Evolutionary conservation across 2,329 filamentous ascomycete species (phyloP), one percentile per base, ranked within the genome.

Genomic region (Orbilia javanica): DNA sequence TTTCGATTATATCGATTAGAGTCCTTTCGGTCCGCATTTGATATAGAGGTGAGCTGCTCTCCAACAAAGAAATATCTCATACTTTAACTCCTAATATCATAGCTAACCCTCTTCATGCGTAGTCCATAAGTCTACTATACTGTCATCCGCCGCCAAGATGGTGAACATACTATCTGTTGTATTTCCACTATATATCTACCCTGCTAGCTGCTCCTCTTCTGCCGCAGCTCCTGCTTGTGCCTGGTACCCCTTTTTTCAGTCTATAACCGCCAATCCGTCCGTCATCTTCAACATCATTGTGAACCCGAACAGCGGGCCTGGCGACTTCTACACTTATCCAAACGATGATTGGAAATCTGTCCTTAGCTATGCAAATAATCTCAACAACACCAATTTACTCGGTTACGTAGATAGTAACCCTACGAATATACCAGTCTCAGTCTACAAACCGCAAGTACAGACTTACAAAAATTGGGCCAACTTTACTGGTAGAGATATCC

Each of bases 331-430:
- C 31, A 60, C 18, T 18, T 60, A 60, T 13, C 70, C 52, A 20
- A 66, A 74, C 44, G n/a, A 42, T 10, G 50, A 74, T 60, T 74
- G 70, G 70, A 65, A 60, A 22, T 50, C 25, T 7, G 70, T 68
- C n/a, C 60, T 74, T 6, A 62, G 50, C 22, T 68, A 68, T 5
- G 70, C 63, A 6, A 65, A 62, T 42, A 66, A 53, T 36, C 42
- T 69, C 8, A 65, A 69, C 52, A 76, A 76, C 27, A 76, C 65
- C 34, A 46, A 62, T 10, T 31, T 69, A 15, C 55, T 69, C 29
- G 70, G 70, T 6, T 67, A 74, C 63, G 18, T 74, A 5, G 70
- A 74, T 11, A 74, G 70, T 13, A 65, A 69, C n/a, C 71, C 71
- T 7, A 31, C 42, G 1, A 52, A 44, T 13, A 75, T 75, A 25